A percentile compares a stretch with the other conserved stretches of the same genome.
These are phyloP conservation scores for Spergularia bocconei DNA, from an alignment of 148 eudicot species.

Conservation along the genomic window DNA sequence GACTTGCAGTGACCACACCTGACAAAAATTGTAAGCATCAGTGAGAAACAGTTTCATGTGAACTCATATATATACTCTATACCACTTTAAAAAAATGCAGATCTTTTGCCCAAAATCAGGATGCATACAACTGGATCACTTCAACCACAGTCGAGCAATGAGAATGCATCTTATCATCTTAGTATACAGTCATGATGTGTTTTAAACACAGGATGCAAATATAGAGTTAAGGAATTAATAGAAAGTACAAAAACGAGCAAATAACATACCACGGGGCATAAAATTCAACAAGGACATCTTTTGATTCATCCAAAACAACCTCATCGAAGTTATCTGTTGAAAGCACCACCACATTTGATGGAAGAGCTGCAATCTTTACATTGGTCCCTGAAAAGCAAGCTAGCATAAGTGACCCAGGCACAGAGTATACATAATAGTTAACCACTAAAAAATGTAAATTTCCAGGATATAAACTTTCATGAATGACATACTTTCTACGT, in stretches of 20 bases:
- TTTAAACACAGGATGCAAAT: background rate
- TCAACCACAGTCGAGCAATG: constrained; percentile 1
- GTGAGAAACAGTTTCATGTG: constrained; percentile 10
- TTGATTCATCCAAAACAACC: constrained; percentile 72
- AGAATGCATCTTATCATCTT: background rate
- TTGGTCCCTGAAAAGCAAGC: constrained; percentile 64
- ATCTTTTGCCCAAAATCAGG: background rate
- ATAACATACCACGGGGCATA: constrained; percentile 90
- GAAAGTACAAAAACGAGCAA: background rate
- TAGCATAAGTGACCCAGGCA: background rate
- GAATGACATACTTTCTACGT: no score
- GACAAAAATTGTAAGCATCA: constrained; percentile 27
- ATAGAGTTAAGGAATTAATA: background rate
- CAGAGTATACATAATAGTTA: background rate
- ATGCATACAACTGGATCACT: background rate
- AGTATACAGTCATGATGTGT: background rate
- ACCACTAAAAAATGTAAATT: no score
- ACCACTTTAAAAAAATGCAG: background rate
- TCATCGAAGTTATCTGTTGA: constrained; percentile 79
- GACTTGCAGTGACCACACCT: constrained; percentile 99
- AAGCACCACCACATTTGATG: constrained; percentile 76
- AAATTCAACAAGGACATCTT: constrained; percentile 89
- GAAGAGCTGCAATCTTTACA: constrained; percentile 79
- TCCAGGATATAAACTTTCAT: no score
- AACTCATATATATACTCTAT: background rate